phyloP scores from a whole-genome alignment of 768 basidiomycete genomes.

The Rhizopogon roseolus region DNA sequence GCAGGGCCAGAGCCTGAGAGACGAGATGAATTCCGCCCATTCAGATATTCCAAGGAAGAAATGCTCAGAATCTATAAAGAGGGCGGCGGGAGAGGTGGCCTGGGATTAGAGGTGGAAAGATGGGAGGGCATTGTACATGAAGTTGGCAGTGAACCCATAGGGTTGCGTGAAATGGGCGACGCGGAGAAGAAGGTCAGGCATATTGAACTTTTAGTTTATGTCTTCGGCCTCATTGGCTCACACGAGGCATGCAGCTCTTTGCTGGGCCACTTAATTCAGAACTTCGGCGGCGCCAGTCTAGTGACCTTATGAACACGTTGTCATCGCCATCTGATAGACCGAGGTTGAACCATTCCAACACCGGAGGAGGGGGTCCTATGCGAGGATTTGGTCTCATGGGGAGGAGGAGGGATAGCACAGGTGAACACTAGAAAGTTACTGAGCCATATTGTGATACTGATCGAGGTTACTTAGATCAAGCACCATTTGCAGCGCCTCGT shows the following conservation, averaged over 20 bases:
- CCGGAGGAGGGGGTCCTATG: slow-evolving; percentile 48
- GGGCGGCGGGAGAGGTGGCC: slow-evolving; percentile 64
- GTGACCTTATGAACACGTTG: slow-evolving; percentile 62
- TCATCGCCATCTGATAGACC: slow-evolving; percentile 56
- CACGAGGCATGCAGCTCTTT: slow-evolving; percentile 57
- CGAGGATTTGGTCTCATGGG: slow-evolving; percentile 60
- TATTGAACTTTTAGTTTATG: slow-evolving; percentile 2
- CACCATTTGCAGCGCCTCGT: slow-evolving; percentile 49
- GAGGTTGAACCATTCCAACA: slow-evolving; percentile 46
- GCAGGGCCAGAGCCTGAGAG: slow-evolving; percentile 46
- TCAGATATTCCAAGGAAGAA: slow-evolving; percentile 83
- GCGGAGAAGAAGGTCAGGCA: slow-evolving; percentile 79
- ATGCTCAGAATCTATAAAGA: slow-evolving; percentile 81
- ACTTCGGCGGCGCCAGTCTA: slow-evolving; percentile 79
- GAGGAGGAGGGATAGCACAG: slow-evolving; percentile 68
- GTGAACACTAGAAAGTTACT: slow-evolving; percentile 27
- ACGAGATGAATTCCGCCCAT: slow-evolving; percentile 68
- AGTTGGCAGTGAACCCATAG: slow-evolving; percentile 63
- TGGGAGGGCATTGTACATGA: slow-evolving; percentile 89
- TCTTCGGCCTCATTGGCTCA: slow-evolving; percentile 18
- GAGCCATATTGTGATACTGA: slow-evolving; percentile 3
- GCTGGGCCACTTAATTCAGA: slow-evolving; percentile 80
- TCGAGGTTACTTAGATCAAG: slow-evolving; percentile 44
- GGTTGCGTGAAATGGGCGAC: slow-evolving; percentile 75
- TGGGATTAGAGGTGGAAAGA: slow-evolving; percentile 82